phyloP scores from a whole-genome alignment of 495 filamentous ascomycete genomes.

The Trichoderma reesei region DNA sequence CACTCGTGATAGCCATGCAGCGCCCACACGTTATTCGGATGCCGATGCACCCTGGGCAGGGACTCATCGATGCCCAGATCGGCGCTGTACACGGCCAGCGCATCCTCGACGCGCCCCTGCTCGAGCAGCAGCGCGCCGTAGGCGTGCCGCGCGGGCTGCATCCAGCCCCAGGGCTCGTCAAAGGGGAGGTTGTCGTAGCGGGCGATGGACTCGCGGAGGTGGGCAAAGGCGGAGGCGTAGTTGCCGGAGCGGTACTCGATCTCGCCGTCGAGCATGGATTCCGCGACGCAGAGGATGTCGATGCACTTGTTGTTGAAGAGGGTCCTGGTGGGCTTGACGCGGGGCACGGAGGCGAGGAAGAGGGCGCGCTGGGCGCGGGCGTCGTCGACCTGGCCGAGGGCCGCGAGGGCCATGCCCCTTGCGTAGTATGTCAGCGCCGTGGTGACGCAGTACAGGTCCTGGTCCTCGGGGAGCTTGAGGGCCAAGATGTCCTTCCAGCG shows the following conservation, averaged over 20 bases:
- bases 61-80: constrained; percentile 50
- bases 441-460: constrained; percentile 49
- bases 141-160: constrained; percentile 58
- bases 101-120: constrained; percentile 46
- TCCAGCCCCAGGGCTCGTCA: constrained; percentile 64
- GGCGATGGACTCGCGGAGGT: constrained; percentile 42
- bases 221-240: constrained; percentile 42
- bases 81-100: constrained; percentile 44
- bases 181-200: constrained; percentile 50
- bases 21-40: constrained; percentile 60
- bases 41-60: constrained; percentile 47
- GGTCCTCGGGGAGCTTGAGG: constrained; percentile 40
- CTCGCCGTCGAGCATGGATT: constrained; percentile 59
- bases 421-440: constrained; percentile 57
- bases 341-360: constrained; percentile 36
- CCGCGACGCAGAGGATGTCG: constrained; percentile 49
- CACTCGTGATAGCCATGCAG: constrained; percentile 60
- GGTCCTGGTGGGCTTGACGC: constrained; percentile 44
- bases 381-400: constrained; percentile 34
- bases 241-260: constrained; percentile 53
- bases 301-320: constrained; percentile 55
- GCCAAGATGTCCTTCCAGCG: constrained; percentile 49
- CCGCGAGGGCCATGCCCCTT: constrained; percentile 53
- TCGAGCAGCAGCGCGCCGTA: constrained; percentile 54
- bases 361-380: constrained; percentile 35